Conservation (phyloP, 2,329 filamentous ascomycete species). For the Sordariomycetes sp. region DNA sequence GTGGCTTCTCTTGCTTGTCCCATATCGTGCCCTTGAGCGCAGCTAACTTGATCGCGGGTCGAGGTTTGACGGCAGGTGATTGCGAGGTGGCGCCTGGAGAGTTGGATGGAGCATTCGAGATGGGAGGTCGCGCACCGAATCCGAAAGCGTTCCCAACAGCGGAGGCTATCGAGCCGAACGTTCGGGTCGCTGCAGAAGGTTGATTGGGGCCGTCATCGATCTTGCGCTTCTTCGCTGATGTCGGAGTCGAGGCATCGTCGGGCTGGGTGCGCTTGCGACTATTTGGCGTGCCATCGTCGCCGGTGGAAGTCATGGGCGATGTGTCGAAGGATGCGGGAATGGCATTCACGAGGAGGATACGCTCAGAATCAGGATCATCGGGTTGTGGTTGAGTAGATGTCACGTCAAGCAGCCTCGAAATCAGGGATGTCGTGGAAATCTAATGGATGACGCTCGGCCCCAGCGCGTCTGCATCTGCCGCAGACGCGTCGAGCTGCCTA, state of each 20-base stretch:
- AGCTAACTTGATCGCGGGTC: conserved; percentile 25
- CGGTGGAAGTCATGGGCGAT: not conserved
- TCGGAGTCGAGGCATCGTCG: not conserved
- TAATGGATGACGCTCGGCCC: no score
- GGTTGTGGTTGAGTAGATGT: no score
- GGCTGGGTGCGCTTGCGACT: not conserved
- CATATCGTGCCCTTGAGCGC: conserved; percentile 27
- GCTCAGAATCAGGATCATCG: no score
- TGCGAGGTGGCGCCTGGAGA: not conserved
- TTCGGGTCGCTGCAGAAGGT: conserved; percentile 15
- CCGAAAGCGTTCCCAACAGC: conserved; percentile 18
- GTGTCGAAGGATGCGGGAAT: no score
- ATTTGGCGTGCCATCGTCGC: not conserved
- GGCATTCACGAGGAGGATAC: no score
- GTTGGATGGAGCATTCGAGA: not conserved
- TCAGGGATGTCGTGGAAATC: no score
- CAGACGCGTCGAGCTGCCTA: no score
- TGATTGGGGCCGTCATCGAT: conserved; percentile 7
- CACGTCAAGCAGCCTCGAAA: no score
- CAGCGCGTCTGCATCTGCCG: no score
- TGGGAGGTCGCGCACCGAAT: conserved; percentile 7
- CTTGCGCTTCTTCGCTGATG: conserved; percentile 6
- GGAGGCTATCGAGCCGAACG: conserved; percentile 19
- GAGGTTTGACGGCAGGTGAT: conserved; percentile 6
- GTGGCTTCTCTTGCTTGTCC: conserved; percentile 16